Conservation (phyloP, 2,329 filamentous ascomycete genomes). For the Torrubiella hemipterigena region DNA sequence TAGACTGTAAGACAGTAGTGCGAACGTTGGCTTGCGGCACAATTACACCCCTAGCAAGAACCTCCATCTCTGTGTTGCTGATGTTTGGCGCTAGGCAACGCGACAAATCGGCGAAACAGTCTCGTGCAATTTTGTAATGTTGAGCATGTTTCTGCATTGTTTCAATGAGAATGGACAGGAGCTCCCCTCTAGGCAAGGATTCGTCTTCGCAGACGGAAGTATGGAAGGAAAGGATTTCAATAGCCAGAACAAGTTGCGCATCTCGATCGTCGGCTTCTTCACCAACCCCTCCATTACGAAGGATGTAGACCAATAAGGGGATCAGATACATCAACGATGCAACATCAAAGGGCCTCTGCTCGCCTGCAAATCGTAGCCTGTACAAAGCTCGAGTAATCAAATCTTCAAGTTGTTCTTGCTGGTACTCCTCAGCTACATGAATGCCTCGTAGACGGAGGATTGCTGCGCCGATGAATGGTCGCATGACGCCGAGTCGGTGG, state of each 20-base stretch:
- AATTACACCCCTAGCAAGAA: constrained; percentile 68
- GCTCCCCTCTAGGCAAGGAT: constrained; percentile 62
- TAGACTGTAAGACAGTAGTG: constrained; percentile 75
- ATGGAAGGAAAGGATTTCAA: constrained; percentile 85
- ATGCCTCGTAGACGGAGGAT: constrained; percentile 70
- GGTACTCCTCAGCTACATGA: constrained; percentile 58
- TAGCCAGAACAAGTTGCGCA: constrained; percentile 76
- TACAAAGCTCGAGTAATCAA: constrained; percentile 84
- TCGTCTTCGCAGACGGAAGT: constrained; percentile 66
- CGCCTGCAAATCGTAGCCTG: constrained; percentile 76
- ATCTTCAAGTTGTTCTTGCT: constrained; percentile 70
- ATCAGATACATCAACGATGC: constrained; percentile 81
- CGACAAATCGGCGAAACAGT: constrained; percentile 78
- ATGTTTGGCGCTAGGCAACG: constrained; percentile 79
- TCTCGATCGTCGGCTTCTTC: constrained; percentile 66
- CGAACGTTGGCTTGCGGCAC: constrained; percentile 71
- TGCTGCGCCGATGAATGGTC: constrained; percentile 77
- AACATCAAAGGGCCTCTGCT: constrained; percentile 86
- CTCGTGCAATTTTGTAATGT: constrained; percentile 91
- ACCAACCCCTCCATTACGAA: constrained; percentile 70
- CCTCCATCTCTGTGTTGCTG: constrained; percentile 54
- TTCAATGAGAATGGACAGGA: constrained; percentile 59
- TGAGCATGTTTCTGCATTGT: constrained; percentile 85
- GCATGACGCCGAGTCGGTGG: constrained; percentile 59
- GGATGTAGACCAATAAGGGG: constrained; percentile 66